phyloP scores from a whole-genome alignment of 805 yeast genomes.

The Candida sithepensis region DNA sequence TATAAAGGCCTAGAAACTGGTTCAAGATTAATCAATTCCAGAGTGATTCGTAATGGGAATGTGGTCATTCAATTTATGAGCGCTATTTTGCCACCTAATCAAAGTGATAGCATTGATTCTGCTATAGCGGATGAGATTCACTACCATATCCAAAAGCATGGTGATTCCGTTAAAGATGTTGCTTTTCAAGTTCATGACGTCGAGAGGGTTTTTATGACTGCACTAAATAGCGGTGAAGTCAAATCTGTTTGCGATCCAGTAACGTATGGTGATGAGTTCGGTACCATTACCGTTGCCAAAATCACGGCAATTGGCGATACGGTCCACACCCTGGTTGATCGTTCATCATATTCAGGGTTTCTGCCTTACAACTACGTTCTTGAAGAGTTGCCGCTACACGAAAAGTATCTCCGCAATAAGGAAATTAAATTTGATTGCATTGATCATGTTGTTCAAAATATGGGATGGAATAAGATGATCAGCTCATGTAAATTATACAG shows the following conservation, averaged over 20 bases:
- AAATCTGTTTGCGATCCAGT: conserved; percentile 25
- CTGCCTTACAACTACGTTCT: conserved; percentile 21
- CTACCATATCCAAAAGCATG: conserved; percentile 51
- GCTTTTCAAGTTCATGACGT: conserved; percentile 60
- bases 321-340: conserved; percentile 63
- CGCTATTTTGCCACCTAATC: conserved; percentile 31
- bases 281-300: conserved; percentile 50
- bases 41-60: conserved; percentile 57
- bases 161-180: conserved; percentile 79
- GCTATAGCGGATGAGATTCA: conserved; percentile 34
- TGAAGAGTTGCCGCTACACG: conserved; percentile 1
- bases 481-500: conserved; percentile 57
- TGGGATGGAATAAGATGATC: conserved; percentile 65
- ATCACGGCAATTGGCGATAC: conserved; percentile 58
- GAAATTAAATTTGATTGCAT: conserved; percentile 39
- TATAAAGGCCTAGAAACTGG: conserved; percentile 68
- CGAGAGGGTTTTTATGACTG: conserved; percentile 39
- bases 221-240: conserved; percentile 49
- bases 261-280: conserved; percentile 39
- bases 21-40: conserved; percentile 48
- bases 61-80: conserved; percentile 48
- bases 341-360: conserved; percentile 25
- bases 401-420: not conserved
- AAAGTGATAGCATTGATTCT: conserved; percentile 6
- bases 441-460: conserved; percentile 83